Evolutionary conservation across 805 yeast genomes (phyloP).

Genomic region (Starmera quercuum): DNA sequence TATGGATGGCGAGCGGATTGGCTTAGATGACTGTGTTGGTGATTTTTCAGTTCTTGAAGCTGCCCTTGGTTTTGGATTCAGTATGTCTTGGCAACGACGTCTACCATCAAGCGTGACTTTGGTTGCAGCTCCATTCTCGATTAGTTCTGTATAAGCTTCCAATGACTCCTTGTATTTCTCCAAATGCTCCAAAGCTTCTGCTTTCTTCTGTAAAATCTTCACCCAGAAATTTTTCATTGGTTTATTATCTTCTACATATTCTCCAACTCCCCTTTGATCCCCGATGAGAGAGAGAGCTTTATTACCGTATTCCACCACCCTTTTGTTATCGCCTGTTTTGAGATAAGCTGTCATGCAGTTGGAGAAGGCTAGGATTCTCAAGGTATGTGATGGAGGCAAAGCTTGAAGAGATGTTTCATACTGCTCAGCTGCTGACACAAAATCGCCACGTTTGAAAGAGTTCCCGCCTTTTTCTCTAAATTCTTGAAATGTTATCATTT

Average conservation of each 20-base stretch:
- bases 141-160: constrained; percentile 48
- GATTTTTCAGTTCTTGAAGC: constrained; percentile 15
- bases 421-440: constrained; percentile 49
- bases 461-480: constrained; percentile 50
- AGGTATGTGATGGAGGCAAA: constrained; percentile 58
- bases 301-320: constrained; percentile 22
- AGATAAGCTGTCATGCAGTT: constrained; percentile 64
- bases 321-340: constrained; percentile 61
- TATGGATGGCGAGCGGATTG: constrained; percentile 8
- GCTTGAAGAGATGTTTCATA: constrained; percentile 50
- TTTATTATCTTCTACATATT: constrained; percentile 41
- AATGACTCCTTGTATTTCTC: constrained; percentile 67
- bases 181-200: constrained; percentile 76
- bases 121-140: constrained; percentile 61
- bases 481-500: constrained; percentile 32
- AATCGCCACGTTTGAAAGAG: constrained; percentile 79
- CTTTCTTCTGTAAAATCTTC: constrained; percentile 61
- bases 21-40: constrained; percentile 6
- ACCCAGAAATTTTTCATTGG: constrained; percentile 62
- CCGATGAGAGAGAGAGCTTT: constrained; percentile 26
- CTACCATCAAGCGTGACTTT: constrained; percentile 70
- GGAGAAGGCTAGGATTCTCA: constrained; percentile 61
- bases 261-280: constrained; percentile 28
- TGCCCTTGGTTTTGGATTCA: constrained; percentile 45
- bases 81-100: constrained; percentile 61